Base-by-base conservation (phyloP, 768 basidiomycete genomes). In the Lentinula boryana region DNA sequence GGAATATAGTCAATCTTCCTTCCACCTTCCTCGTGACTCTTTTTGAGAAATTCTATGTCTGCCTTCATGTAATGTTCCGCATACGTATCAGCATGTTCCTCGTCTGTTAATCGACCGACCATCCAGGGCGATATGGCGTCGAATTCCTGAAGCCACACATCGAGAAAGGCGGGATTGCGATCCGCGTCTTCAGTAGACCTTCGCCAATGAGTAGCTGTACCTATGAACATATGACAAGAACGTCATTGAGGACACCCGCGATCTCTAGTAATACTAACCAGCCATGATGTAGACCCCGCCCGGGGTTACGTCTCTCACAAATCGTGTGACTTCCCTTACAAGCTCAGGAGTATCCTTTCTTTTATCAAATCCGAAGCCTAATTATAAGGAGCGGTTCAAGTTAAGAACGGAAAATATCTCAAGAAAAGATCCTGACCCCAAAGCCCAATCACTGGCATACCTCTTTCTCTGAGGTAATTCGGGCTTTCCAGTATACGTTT, bases 81-180 rank as follows among this genome's bases (percentile, higher is more conserved):
- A 70, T 86, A 92, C 5, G 70, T 62, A 57, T 91, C 88, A 1
- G 85, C 88, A 13, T 84, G 84, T 46, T 78, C 76, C 62, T 84
- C 80, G 62, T 78, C 80, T 18, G 73, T 74, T 68, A 84, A 92
- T 36, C 89, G 76, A 3, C 91, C 92, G 9, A 93, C 79, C 5
- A 87, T 90, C 91, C 91, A 93, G 6, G 92, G 92, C 21, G 85
- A 88, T 60, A 92, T 82, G 3, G 88, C 87, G 63, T 91, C 89
- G 62, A 91, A 89, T 23, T 84, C 84, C n/a, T 85, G 84, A 9
- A 90, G 74, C 86, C 88, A 93, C 9, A 91, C 78, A 53, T 83
- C 75, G 12, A 85, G 65, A 63, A 89, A 92, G 6, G 73, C 87
- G 0, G 84, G 82, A 63, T 91, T 80, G 2, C 75, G 76, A 69